Evolutionary conservation across 2,329 filamentous ascomycete species (phyloP).

Genomic region (Alternaria conjuncta): DNA sequence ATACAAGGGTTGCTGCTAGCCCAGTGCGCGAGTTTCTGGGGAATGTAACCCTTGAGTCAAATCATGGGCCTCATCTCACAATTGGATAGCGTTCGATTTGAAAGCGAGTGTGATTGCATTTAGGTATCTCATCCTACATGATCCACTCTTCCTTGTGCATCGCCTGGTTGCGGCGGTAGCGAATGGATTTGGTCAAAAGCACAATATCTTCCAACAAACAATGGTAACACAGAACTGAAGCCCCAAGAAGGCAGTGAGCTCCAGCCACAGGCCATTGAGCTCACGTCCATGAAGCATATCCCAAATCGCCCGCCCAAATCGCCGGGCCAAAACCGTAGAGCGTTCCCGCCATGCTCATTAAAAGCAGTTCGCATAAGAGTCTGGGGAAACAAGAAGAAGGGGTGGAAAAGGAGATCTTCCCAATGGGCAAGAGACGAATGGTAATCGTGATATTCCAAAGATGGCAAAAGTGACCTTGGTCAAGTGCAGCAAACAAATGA

Average conservation of each 20-base stretch:
- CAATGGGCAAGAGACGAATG: slow-evolving; percentile 37
- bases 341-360: slow-evolving; percentile 41
- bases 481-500: slow-evolving; percentile 36
- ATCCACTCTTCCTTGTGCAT: slow-evolving; percentile 18
- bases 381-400: slow-evolving; percentile 29
- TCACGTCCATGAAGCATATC: slow-evolving; percentile 34
- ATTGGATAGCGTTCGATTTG: neutral
- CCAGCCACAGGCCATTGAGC: slow-evolving; percentile 44
- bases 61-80: neutral
- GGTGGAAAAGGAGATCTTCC: slow-evolving; percentile 33
- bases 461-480: slow-evolving; percentile 25
- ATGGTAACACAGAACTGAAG: slow-evolving; percentile 23
- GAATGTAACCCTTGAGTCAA: neutral
- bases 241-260: slow-evolving; percentile 45
- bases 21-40: neutral
- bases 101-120: slow-evolving; percentile 48
- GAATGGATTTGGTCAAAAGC: slow-evolving; percentile 13
- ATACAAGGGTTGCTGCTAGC: neutral
- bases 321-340: slow-evolving; percentile 25
- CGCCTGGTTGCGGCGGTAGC: slow-evolving; percentile 15
- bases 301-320: slow-evolving; percentile 18
- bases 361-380: slow-evolving; percentile 41
- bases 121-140: slow-evolving; percentile 45
- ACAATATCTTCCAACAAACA: slow-evolving; percentile 8
- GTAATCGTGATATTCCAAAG: slow-evolving; percentile 34